phyloP scores from a whole-genome alignment of 768 basidiomycete genomes.

The Ramaria sp. region DNA sequence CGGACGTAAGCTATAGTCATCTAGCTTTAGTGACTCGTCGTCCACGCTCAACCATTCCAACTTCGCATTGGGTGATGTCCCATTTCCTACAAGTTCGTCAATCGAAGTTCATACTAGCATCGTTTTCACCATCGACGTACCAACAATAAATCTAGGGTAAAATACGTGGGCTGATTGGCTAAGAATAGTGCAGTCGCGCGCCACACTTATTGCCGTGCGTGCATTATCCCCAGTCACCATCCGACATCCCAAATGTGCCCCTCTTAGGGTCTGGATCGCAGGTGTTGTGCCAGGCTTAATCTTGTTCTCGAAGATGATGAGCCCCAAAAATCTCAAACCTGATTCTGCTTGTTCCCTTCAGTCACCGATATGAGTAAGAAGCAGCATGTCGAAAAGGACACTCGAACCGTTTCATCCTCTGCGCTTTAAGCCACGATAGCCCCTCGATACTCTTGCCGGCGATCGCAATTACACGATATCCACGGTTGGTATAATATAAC shows the following conservation, averaged over 20 bases:
- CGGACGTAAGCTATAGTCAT: constrained; percentile 82
- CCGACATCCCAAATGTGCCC: constrained; percentile 84
- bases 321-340: constrained; percentile 78
- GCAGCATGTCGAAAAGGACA: constrained; percentile 2
- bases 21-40: constrained; percentile 73
- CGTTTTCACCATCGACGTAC: constrained; percentile 24
- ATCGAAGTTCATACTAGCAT: constrained; percentile 15
- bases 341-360: constrained; percentile 89
- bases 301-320: constrained; percentile 98
- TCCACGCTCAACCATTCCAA: constrained; percentile 92
- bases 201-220: constrained; percentile 93
- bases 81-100: constrained; percentile 21
- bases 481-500: constrained; percentile 92
- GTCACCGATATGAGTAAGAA: constrained; percentile 4
- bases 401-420: constrained; percentile 81
- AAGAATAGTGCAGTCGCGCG: constrained; percentile 84
- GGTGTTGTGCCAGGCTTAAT: constrained; percentile 86
- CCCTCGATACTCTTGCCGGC: constrained; percentile 93
- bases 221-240: constrained; percentile 99
- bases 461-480: constrained; percentile 96
- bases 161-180: constrained; percentile 86
- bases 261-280: constrained; percentile 78
- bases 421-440: constrained; percentile 93
- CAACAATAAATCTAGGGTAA: constrained; percentile 65
- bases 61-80: constrained; percentile 33